Conservation (phyloP, 2,329 filamentous ascomycete species). For the Beauveria sp. region DNA sequence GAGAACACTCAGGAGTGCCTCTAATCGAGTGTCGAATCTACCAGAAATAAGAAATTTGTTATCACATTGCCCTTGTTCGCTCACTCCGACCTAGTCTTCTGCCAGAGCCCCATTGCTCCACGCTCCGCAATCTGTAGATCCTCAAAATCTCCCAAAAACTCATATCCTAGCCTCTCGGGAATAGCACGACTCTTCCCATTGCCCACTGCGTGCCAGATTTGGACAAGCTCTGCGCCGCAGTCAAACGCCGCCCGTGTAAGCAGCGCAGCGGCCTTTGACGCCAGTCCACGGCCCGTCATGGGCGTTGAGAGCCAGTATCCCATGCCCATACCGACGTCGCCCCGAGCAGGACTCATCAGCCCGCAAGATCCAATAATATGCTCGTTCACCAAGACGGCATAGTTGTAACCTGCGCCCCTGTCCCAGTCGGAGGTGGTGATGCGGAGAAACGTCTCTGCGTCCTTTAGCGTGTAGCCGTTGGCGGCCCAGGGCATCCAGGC, state of each 20-base stretch:
- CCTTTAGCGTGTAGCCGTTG: conserved; percentile 10
- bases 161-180: conserved; percentile 12
- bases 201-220: conserved; percentile 12
- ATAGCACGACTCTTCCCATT: conserved; percentile 13
- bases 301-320: conserved; percentile 16
- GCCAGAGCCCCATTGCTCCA: not conserved
- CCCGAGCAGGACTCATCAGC: conserved; percentile 1
- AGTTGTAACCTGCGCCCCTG: conserved; percentile 12
- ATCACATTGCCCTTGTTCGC: too few relatives aligned
- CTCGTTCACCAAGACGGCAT: conserved; percentile 11
- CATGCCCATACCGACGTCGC: conserved; percentile 10
- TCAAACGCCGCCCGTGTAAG: conserved; percentile 13
- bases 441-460: conserved; percentile 11
- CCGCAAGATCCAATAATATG: conserved; percentile 13
- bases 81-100: not conserved
- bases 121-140: not conserved
- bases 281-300: conserved; percentile 15
- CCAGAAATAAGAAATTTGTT: too few relatives aligned
- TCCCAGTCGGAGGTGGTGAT: conserved; percentile 10
- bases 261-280: conserved; percentile 13
- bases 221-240: conserved; percentile 12
- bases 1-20: too few relatives aligned
- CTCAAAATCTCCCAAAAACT: not conserved
- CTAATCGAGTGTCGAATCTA: too few relatives aligned
- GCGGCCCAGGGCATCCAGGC: conserved; percentile 17